Percentiles rank a stretch among this genome's conserved stretches.
Conservation (phyloP, 768 basidiomycete species). For the Pleurotus ostreatus region DNA sequence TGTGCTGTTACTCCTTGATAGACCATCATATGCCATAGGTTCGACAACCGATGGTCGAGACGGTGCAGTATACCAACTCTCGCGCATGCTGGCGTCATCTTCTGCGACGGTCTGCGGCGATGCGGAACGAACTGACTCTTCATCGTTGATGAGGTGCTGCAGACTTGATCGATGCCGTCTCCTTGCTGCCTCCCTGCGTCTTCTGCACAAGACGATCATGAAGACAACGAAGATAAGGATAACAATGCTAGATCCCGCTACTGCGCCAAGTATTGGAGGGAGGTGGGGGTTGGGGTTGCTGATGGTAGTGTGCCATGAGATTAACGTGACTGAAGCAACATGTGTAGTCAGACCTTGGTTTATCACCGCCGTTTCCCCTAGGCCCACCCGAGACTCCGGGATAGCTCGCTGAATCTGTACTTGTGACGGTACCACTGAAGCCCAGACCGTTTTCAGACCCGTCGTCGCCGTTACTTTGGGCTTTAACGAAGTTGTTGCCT, state of each 20-base stretch:
- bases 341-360: no score
- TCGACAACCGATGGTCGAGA: background rate
- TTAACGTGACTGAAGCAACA: no score
- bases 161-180: background rate
- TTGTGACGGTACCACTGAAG: no score
- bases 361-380: no score
- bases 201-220: background rate
- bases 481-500: no score
- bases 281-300: background rate
- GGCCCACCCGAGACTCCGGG: no score
- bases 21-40: background rate
- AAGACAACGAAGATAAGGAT: slow-evolving; percentile 1
- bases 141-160: background rate
- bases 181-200: background rate
- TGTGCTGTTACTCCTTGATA: background rate
- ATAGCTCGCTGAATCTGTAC: no score
- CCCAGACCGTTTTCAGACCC: no score
- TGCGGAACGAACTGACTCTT: background rate
- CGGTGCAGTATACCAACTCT: slow-evolving; percentile 1
- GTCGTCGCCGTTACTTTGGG: no score
- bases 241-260: background rate
- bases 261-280: background rate
- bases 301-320: background rate
- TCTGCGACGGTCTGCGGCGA: background rate
- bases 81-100: background rate